phyloP scores from a whole-genome alignment of 768 basidiomycete species.

The Harrya chromipes region DNA sequence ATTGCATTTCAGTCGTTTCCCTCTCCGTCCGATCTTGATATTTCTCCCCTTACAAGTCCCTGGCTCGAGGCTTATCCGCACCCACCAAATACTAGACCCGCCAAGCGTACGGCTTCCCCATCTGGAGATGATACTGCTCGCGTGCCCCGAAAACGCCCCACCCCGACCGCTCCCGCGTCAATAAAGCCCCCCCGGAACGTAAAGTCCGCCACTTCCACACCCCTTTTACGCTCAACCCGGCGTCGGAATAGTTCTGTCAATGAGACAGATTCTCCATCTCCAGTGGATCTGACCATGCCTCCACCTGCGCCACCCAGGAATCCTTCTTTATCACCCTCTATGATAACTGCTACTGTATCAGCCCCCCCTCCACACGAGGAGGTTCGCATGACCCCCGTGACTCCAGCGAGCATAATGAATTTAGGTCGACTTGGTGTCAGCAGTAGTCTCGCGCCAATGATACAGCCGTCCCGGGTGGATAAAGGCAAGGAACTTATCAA shows the following conservation, averaged over 20 bases:
- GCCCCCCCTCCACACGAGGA: slow-evolving; percentile 13
- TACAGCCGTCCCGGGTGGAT: slow-evolving; percentile 16
- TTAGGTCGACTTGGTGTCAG: slow-evolving; percentile 61
- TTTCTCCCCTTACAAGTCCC: slow-evolving; percentile 78
- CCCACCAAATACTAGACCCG: slow-evolving; percentile 21
- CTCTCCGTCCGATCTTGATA: slow-evolving; percentile 57
- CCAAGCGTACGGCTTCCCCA: slow-evolving; percentile 57
- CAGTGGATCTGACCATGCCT: slow-evolving; percentile 87
- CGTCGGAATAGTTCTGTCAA: slow-evolving; percentile 42
- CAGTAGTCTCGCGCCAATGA: slow-evolving; percentile 38
- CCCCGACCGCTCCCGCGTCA: slow-evolving; percentile 34
- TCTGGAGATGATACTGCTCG: slow-evolving; percentile 49
- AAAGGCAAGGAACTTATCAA: slow-evolving; percentile 32
- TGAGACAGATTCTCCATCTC: slow-evolving; percentile 69
- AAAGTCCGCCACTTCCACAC: slow-evolving; percentile 60
- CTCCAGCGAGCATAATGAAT: slow-evolving; percentile 92
- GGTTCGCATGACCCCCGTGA: slow-evolving; percentile 66
- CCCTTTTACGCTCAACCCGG: slow-evolving; percentile 48
- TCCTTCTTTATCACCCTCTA: slow-evolving; percentile 14
- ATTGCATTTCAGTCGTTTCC: slow-evolving; percentile 61
- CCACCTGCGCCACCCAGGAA: slow-evolving; percentile 63
- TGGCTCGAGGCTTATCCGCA: slow-evolving; percentile 67
- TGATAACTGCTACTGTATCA: slow-evolving; percentile 1
- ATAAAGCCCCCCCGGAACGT: slow-evolving; percentile 25
- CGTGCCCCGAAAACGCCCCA: slow-evolving; percentile 52